Evolutionary conservation across 768 basidiomycete genomes (phyloP), one percentile per base, ranked within the genome.

Genomic region (Melanogaster broomeanus): DNA sequence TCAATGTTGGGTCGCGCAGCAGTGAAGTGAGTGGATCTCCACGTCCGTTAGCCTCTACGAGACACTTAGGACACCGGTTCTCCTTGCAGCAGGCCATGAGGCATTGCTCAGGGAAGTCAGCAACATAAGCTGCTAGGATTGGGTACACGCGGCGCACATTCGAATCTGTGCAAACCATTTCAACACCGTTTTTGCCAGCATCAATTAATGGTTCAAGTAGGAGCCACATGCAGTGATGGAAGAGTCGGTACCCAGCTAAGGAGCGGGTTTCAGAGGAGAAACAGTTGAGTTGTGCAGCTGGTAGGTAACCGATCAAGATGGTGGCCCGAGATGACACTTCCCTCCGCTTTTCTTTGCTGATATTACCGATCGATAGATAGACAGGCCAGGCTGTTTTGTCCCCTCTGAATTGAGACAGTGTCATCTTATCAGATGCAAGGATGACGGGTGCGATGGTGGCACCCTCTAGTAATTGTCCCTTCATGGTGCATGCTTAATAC

Each of bases 381-480:
- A 68, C 61, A 11, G 64, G 61, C 42, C 54, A 63, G 22, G 59
- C 66, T 6, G 49, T 18, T 47, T 60, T 61, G 27, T 75, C 71
- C 2, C 70, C 57, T 7, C 63, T 55, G 49, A 79, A 75, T 1
- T 61, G 51, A 0, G 74, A 74, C 0, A 79, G 59, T 45, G 71
- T 64, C 0, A 76, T 79, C 44, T 79, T 80, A 60, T 81, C 77
- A 0, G 75, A 66, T 0, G 77, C 39, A 0, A 53, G 30, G 35
- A 64, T 61, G 5, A 60, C 22, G 1, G 63, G 62, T 1, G 54
- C 31, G 8, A 64, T 25, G 2, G 51, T 56, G 2, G 56, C 55
- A 21, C 61, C 56, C 19, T 19, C 22, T 0, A 59, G 59, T 6
- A 55, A 4, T 9, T 41, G 9, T 31, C 37, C 35, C 49, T 55